Evolutionary conservation across 2,329 filamentous ascomycete genomes (phyloP), one percentile per base, ranked within the genome.

Genomic region (Hypoxylon sp.): DNA sequence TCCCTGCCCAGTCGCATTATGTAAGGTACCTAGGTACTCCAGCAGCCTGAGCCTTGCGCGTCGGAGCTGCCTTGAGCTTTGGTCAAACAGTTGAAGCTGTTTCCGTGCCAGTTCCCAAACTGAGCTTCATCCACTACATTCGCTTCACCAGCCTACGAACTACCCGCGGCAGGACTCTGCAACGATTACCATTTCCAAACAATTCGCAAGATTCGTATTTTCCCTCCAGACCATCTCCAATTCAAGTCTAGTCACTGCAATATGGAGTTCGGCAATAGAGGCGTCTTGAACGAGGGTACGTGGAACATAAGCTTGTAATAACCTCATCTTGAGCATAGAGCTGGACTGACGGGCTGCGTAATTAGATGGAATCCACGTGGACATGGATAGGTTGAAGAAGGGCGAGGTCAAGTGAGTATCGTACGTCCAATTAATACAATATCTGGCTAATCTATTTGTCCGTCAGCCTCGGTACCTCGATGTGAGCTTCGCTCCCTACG

Each of bases 311-410:
- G 23, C 23, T 70, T 57, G 57, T 19, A 41, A 37, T 21, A 65
- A 57, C 52, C 57, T 67, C 67, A 71, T 70, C 74, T 75, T 57
- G 74, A 65, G 25, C 59, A 57, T 16, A 37, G 56, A 53, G 47
- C 41, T 16, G 34, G 53, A 65, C 75, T 79, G 65, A 79, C 60
- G 23, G 23, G 14, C 47, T 56, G 16, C 41, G 55, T 46, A 39
- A 59, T 50, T 76, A 98, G 96, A 99, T 94, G 96, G 96, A 79
- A 98, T 99, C 79, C 96, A 99, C 81, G 87, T 99, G 74, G 96
- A 99, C 79, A 99, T 99, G 96, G 93, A 98, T 77, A 91, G 96
- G 78, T 84, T 99, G 81, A 99, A 99, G 90, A 96, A 94, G 82
- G 96, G 96, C 68, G 96, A 99, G 85, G 95, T 99, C 79, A 99